Base-by-base conservation (phyloP, 2,329 filamentous ascomycete genomes). In the Didymella lethalis region DNA sequence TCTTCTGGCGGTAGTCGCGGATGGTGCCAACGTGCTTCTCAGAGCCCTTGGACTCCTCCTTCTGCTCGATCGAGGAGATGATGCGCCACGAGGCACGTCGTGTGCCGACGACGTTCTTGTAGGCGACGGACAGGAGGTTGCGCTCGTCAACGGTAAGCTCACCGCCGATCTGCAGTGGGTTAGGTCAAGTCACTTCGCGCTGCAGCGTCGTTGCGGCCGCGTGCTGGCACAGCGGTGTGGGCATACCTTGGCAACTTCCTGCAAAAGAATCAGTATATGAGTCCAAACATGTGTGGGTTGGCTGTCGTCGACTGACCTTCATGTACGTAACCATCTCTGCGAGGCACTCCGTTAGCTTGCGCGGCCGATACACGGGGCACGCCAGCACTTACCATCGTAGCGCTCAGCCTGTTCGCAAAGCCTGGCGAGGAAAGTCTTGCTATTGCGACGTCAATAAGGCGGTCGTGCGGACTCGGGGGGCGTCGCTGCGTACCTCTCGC, bases 341-440 rank as follows among this genome's bases (percentile, higher is more conserved):
- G 62, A 65, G 67, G 65, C 66, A 55, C 59, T 60, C 70, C 50
- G 79, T 76, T 71, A 77, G 74, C 70, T 69, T 53, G 61, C 63
- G 67, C 63, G 57, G 60, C 45, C 59, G 49, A 48, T 47, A 61
- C 56, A 56, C 58, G 50, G 61, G 54, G 44, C 59, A 58, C 54
- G 31, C 59, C 51, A 52, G 70, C 66, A 79, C 86, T 81, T 80
- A 88, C 86, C 95, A 94, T 99, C 94, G 85, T 99, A 99, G 80
- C 94, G 94, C 88, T 98, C 95, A 80, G 95, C 95, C 89, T 99
- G 95, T 91, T 98, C 95, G 87, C 95, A 98, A 80, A 99, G 93
- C 85, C 95, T 90, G 83, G 95, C 95, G 82, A 98, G 92, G 88
- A 98, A 98, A 80, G 95, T 98, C 90, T 98, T 98, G 75, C 75